Evolutionary conservation across 352 stramenopile genomes (phyloP), one percentile per base, ranked within the genome.

Genomic region (Pythium scleroteichum): DNA sequence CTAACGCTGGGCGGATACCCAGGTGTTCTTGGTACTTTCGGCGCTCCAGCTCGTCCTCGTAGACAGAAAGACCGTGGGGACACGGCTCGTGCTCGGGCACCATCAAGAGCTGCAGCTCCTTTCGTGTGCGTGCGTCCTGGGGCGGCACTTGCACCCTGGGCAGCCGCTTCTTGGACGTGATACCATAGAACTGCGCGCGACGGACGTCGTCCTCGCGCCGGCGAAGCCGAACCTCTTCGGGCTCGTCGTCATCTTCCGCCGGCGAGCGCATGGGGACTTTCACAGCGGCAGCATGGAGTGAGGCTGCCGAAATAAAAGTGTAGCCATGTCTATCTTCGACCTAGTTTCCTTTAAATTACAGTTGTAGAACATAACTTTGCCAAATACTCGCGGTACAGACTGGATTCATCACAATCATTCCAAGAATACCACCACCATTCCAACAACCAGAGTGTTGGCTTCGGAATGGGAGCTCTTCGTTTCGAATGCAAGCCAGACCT

Each of bases 41-140:
- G 40, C 78, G 69, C 26, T 80, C 70, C n/a, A 85, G 54, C 32
- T 82, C 77, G n/a, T 75, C 59, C 44, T 84, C 79, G n/a, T 74
- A 53, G 2, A 62, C 20, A 1, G 54, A 62, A 17, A 72, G 2
- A 19, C 59, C 17, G 42, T 13, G 64, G 51, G 0, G 62, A n/a
- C n/a, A n/a, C 57, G 20, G 32, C 47, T 14, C 69, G 48, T 61
- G 41, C 19, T 58, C 24, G 2, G 64, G 68, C 26, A 68, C 56
- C 12, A 65, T 56, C 4, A 85, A 55, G 14, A 76, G 52, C 27
- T 72, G 58, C 32, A 89, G 53, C 50, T 89, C 79, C 8, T 59
- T 72, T 12, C 79, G 72, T 16, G 69, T 63, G 42, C 79, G 75
- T 13, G 64, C 75, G 52, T 89, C 79, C 6, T 39, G 35, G 17